phyloP scores from a whole-genome alignment of 2,329 filamentous ascomycete genomes.

The Akanthomyces dipterigenus region DNA sequence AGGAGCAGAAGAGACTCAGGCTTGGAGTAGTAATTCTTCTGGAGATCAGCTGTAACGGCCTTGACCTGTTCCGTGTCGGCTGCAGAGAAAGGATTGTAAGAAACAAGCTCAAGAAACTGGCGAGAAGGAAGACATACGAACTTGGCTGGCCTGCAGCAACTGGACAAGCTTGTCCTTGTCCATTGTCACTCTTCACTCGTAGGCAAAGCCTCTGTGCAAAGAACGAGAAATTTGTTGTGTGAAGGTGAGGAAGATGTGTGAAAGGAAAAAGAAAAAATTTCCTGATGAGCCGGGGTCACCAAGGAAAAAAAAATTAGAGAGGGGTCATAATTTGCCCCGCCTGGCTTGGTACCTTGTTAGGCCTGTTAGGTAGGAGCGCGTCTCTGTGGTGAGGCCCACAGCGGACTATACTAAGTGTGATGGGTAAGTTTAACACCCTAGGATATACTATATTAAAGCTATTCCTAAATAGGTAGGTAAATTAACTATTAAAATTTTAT shows the following conservation, averaged over 20 bases:
- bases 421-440: neutral
- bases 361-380: too few species aligned
- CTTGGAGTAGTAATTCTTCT: slow-evolving; percentile 87
- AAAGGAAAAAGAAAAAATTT: slow-evolving; percentile 5
- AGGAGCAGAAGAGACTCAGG: slow-evolving; percentile 79
- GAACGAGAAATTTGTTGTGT: slow-evolving; percentile 4
- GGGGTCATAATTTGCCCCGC: slow-evolving; percentile 13
- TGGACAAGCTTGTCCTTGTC: slow-evolving; percentile 68
- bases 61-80: slow-evolving; percentile 87
- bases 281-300: slow-evolving; percentile 6
- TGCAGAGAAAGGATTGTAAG: slow-evolving; percentile 37
- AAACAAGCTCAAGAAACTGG: slow-evolving; percentile 3
- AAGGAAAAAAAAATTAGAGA: slow-evolving; percentile 12
- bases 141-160: slow-evolving; percentile 80
- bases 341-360: slow-evolving; percentile 6
- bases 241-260: slow-evolving; percentile 7
- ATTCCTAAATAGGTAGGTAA: neutral
- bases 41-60: slow-evolving; percentile 80
- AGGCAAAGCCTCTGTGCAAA: slow-evolving; percentile 3
- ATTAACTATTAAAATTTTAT: neutral
- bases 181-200: slow-evolving; percentile 25
- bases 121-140: slow-evolving; percentile 56
- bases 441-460: neutral
- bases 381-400: too few species aligned
- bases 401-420: neutral